Evolutionary conservation across 2,329 filamentous ascomycete species (phyloP).

Genomic region (Macrophomina phaseolina): DNA sequence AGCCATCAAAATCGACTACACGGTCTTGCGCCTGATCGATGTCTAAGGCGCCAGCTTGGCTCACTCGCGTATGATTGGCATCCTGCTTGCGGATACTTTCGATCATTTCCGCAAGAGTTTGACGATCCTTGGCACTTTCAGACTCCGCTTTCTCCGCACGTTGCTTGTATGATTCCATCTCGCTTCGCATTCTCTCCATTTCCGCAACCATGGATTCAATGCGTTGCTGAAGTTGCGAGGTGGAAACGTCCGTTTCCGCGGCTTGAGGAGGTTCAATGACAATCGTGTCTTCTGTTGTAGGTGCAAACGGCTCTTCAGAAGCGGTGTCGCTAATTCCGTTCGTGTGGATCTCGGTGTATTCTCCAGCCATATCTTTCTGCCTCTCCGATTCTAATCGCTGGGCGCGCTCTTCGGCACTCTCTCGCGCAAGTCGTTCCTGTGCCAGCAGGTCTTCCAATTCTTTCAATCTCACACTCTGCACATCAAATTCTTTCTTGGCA

Average conservation of each 20-base stretch:
- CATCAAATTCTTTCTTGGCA: conserved; percentile 85
- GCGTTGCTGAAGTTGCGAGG: conserved; percentile 67
- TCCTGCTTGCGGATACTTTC: conserved; percentile 76
- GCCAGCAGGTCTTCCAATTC: conserved; percentile 80
- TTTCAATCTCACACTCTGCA: conserved; percentile 78
- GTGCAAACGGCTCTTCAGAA: conserved; percentile 28
- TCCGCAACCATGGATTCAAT: conserved; percentile 79
- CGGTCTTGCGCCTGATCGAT: conserved; percentile 30
- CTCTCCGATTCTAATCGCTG: conserved; percentile 71
- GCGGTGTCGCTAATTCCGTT: conserved; percentile 47
- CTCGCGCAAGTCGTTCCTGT: conserved; percentile 80
- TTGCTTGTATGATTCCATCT: conserved; percentile 77
- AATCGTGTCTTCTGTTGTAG: conserved; percentile 30
- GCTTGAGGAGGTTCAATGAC: conserved; percentile 38
- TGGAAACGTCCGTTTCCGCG: conserved; percentile 44
- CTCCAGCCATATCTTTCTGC: conserved; percentile 42
- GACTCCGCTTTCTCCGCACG: conserved; percentile 81
- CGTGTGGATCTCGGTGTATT: conserved; percentile 33
- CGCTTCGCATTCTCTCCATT: conserved; percentile 79
- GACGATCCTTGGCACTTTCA: conserved; percentile 73
- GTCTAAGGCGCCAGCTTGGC: conserved; percentile 37
- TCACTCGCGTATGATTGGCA: conserved; percentile 56
- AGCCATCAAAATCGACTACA: conserved; percentile 31
- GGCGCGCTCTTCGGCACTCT: conserved; percentile 82
- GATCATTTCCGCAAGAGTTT: conserved; percentile 86